Conservation (phyloP, 2,329 filamentous ascomycete genomes). For the Dryadomyces sulphureus region DNA sequence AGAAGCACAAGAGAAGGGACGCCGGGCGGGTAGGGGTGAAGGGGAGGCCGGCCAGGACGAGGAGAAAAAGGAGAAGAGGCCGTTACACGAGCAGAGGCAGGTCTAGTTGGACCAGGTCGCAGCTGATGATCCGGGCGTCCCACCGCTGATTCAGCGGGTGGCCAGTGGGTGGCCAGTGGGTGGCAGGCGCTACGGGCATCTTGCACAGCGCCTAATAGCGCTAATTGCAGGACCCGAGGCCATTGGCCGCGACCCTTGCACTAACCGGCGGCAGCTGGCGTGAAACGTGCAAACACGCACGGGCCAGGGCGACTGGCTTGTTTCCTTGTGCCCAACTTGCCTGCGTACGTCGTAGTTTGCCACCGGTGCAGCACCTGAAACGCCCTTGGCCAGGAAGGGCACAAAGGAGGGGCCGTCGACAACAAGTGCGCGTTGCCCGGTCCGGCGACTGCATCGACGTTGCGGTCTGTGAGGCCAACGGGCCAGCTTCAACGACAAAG, state of each 20-base stretch:
- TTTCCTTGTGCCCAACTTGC: neutral
- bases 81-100: slow-evolving; percentile 7
- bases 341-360: neutral
- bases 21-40: too few species aligned
- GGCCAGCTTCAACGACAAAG: too few species aligned
- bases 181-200: too few species aligned
- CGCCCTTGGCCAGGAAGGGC: too few species aligned
- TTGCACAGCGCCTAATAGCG: too few species aligned
- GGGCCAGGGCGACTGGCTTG: neutral
- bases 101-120: neutral
- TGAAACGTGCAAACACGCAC: slow-evolving; percentile 2
- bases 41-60: neutral
- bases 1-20: neutral
- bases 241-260: neutral
- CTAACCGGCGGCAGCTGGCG: slow-evolving; percentile 2
- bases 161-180: neutral
- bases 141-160: neutral
- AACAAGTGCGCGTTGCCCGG: too few species aligned
- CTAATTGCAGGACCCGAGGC: neutral
- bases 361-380: slow-evolving; percentile 1
- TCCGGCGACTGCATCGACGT: too few species aligned
- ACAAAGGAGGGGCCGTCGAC: too few species aligned
- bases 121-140: neutral
- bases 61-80: neutral
- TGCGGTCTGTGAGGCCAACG: too few species aligned